Evolutionary conservation across 2,329 filamentous ascomycete species (phyloP), one percentile per base, ranked within the genome.

Genomic region (Colletotrichum orchidophilum): DNA sequence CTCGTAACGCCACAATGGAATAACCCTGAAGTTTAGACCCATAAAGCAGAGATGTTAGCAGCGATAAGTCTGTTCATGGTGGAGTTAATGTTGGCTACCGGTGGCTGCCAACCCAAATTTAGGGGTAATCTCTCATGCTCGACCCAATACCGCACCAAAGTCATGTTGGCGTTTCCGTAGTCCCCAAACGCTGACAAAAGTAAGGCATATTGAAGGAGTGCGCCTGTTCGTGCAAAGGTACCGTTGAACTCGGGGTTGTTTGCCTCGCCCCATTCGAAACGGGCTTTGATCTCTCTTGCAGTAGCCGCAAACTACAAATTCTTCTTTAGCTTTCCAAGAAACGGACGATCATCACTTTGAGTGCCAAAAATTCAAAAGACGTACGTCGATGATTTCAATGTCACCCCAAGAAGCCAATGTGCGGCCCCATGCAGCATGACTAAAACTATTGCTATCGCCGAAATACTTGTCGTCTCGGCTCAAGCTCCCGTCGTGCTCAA

Each of bases 401-500:
- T 66, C 54, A 9, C 54, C 63, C 63, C 24, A 71, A 35, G 3
- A 71, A 58, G 13, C 75, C 66, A 7, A 70, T 62, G 26, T 58
- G 29, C 63, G 63, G 11, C 63, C 74, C 74, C 75, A 81, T 21
- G 78, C 74, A 12, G 73, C 72, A 7, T 74, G 67, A 52, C 76
- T 72, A 63, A 81, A 81, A 49, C 74, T 75, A 60, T 77, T 73
- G 67, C 77, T 78, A 71, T 80, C 75, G 31, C 78, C 78, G 33
- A 76, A 76, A 68, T 72, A 71, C 33, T 74, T 46, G 65, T 81
- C 78, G 53, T 75, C 73, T 39, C 79, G 74, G 62, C 72, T 77
- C 2, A 80, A 67, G 35, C 75, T 77, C 42, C 77, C 78, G 67
- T 81, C 79, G 65, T 80, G 78, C 66, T 81, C 79, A 62, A 80